Base-by-base conservation (phyloP, 495 filamentous ascomycete species). In the Rhypophila decipiens region DNA sequence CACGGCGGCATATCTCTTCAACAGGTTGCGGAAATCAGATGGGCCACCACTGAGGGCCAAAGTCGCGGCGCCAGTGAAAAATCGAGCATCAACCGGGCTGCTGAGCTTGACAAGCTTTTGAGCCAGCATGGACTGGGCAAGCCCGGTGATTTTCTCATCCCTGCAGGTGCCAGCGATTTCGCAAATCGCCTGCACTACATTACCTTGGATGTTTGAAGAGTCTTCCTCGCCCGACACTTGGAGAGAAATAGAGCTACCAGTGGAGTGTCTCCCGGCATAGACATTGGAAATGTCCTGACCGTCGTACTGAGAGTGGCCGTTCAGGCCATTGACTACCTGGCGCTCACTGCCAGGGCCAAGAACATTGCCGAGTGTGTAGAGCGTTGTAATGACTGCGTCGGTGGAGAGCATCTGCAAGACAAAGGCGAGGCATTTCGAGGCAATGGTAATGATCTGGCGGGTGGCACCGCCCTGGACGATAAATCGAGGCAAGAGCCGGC, bases 301-400 rank as follows among this genome's bases (percentile, higher is more conserved):
- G 23, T 63, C 67, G 2, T 55, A 54, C 17, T 61, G 57, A 1
- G 60, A 24, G 13, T 75, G 69, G 15, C 59, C 65, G 33, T 59
- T 60, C 18, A 60, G 47, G 4, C 65, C 66, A 46, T 70, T 71
- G 20, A 58, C 47, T 3, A 56, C 49, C 9, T 62, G 60, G 17
- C 63, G 56, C n/a, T 83, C 75, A 27, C 68, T 64, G 20, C 72
- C 77, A 5, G 88, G 80, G 57, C 88, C 93, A 23, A 98, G 65
- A 9, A 93, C 84, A 63, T 98, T 97, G 13, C 93, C 94, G 45
- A 98, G 71, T 1, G 89, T 90, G 65, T 97, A 97, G 9, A 98
- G 70, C 2, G 89, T 96, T 4, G 90, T 94, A 53, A 98, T 97
- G 23, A 94, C 80, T 22, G 87, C 84, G 73, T 98, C 93, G 56